These are phyloP conservation scores for Saprolegnia parasitica DNA, from an alignment of 352 stramenopile species.

Conservation along the genomic window DNA sequence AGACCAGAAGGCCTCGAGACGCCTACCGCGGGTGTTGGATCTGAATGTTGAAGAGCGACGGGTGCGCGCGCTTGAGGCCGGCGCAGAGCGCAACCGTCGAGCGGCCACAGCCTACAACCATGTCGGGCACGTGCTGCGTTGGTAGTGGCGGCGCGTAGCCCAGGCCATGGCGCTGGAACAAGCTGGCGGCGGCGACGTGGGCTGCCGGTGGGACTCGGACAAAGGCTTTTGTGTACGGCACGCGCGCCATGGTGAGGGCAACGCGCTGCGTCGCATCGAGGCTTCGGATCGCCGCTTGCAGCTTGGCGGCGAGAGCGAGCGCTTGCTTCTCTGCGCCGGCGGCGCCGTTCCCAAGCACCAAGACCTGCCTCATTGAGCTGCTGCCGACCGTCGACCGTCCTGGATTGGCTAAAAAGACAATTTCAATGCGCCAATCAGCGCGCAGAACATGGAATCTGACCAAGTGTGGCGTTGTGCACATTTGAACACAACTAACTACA, in stretches of 20 bases:
- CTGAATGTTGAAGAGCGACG: constrained; percentile 54
- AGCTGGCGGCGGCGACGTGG: not conserved
- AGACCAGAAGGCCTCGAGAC: not conserved
- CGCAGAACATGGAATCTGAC: too few species aligned
- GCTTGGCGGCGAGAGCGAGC: constrained; percentile 43
- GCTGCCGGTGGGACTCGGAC: not conserved
- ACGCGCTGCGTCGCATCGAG: constrained; percentile 8
- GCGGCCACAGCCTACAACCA: constrained; percentile 67
- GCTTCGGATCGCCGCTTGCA: constrained; percentile 29
- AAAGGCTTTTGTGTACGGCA: not conserved
- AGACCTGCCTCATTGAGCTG: constrained; percentile 36
- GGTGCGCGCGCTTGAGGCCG: constrained; percentile 38
- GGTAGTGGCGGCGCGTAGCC: constrained; percentile 11
- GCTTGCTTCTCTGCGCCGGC: constrained; percentile 75
- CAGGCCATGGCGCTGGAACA: not conserved
- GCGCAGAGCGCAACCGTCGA: constrained; percentile 62
- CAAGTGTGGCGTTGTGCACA: too few species aligned
- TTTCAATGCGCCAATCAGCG: too few species aligned
- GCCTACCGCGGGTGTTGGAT: constrained; percentile 59
- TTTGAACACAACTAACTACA: too few species aligned
- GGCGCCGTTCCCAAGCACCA: constrained; percentile 68
- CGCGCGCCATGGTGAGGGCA: constrained; percentile 4
- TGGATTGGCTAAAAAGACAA: too few species aligned
- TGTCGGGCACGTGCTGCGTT: constrained; percentile 20
- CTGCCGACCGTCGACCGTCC: too few species aligned